Evolutionary conservation across 2,329 filamentous ascomycete genomes (phyloP).

Genomic region (Clathrospora elynae): DNA sequence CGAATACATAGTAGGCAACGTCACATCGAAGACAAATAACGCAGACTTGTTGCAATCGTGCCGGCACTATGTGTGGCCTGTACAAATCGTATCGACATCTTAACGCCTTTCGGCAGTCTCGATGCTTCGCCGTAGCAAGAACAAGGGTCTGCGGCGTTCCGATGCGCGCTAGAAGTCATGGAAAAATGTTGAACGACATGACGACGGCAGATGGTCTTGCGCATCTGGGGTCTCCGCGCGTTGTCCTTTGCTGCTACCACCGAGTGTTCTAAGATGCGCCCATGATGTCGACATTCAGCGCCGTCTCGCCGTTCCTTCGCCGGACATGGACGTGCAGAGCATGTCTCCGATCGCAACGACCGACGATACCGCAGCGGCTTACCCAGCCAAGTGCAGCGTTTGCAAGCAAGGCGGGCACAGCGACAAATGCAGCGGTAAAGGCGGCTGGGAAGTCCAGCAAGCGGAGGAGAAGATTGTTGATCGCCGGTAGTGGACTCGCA

Average conservation of each 20-base stretch:
- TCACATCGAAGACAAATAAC: no score
- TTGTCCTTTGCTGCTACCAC: no score
- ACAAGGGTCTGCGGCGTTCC: constrained; percentile 15
- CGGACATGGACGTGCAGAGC: constrained; percentile 46
- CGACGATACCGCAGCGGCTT: constrained; percentile 25
- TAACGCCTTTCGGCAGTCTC: constrained; percentile 13
- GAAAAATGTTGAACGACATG: constrained; percentile 25
- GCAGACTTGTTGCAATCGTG: no score
- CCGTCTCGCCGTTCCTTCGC: constrained; percentile 34
- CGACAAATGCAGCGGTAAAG: constrained; percentile 9
- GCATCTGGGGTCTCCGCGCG: no score
- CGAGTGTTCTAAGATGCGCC: no score
- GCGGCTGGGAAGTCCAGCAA: constrained; percentile 28
- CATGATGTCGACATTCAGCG: constrained; percentile 39
- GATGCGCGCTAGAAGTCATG: constrained; percentile 18
- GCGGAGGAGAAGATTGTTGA: constrained; percentile 32
- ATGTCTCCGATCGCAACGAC: constrained; percentile 38
- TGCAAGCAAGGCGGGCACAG: constrained; percentile 16
- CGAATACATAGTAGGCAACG: no score
- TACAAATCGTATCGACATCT: no score
- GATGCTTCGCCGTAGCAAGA: constrained; percentile 11
- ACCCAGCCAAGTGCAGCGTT: no score
- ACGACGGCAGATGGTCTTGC: no score
- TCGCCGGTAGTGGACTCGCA: constrained; percentile 34
- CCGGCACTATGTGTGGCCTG: no score